Evolutionary conservation across 2,329 filamentous ascomycete species (phyloP), one percentile per base, ranked within the genome.

Genomic region (Aspergillus piperis): DNA sequence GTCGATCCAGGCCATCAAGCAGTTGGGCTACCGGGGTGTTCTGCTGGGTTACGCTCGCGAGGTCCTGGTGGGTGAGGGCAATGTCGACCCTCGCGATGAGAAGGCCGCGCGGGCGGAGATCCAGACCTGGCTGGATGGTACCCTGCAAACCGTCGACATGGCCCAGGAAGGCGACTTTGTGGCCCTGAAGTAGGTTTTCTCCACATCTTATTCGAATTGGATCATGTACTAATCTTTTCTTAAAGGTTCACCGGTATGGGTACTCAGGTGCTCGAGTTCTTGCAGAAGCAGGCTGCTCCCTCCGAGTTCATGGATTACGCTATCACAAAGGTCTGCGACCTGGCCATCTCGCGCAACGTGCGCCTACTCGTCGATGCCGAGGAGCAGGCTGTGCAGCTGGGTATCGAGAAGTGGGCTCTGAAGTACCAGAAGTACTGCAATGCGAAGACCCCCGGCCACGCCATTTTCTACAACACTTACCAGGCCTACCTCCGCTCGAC

Each of bases 381-480:
- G 67, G 82, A 85, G 65, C 79, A 83, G 66, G 75, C 76, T 5
- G 75, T 84, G 23, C 83, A 86, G 68, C 71, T 71, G 2, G 76
- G 78, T 3, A 85, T 85, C 62, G 82, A 84, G 64, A 64, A 72
- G 17, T 84, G 82, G 83, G 80, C 81, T 7, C 78, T 83, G 64
- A 78, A 80, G 55, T 75, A 84, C 55, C 84, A 84, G 80, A 78
- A 82, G 32, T 79, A 77, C 62, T 82, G 80, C 71, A 85, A 85
- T 70, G 70, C 66, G 0, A 71, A 76, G 63, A 79, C 76, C 6
- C 78, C 76, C 30, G 76, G 75, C 25, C 71, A 75, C 19, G 75
- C 78, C 13, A 84, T 93, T 55, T 74, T 84, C 52, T 83, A 82
- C 66, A 80, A 79, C 62, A 84, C 82, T 6, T 78, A 83, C 65